Evolutionary conservation across 2,329 filamentous ascomycete genomes (phyloP).

Genomic region (Penicillium sp.): DNA sequence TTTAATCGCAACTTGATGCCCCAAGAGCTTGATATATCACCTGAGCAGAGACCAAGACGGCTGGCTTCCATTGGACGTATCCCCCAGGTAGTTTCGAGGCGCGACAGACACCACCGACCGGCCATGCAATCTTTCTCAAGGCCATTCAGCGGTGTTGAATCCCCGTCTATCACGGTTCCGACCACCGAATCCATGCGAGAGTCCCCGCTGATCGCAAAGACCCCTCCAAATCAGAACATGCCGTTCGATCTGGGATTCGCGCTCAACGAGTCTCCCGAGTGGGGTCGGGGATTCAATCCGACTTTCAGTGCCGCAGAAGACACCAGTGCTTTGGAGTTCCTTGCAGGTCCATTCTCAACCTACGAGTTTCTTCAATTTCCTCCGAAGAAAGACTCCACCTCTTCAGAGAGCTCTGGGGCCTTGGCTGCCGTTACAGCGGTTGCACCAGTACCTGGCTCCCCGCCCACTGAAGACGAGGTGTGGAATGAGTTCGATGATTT

Average conservation of each 20-base stretch:
- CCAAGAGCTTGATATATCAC: constrained; percentile 16
- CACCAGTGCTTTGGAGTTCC: constrained; percentile 33
- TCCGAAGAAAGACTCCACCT: constrained; percentile 70
- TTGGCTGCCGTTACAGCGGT: constrained; percentile 67
- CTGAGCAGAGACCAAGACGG: constrained; percentile 58
- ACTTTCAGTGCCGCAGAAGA: constrained; percentile 37
- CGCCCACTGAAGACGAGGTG: constrained; percentile 77
- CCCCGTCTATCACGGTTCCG: constrained; percentile 43
- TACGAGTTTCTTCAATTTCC: constrained; percentile 75
- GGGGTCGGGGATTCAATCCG: constrained; percentile 31
- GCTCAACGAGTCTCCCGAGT: constrained; percentile 26
- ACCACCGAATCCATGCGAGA: constrained; percentile 25
- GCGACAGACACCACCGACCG: constrained; percentile 63
- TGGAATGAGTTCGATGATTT: constrained; percentile 95
- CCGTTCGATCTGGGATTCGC: constrained; percentile 8
- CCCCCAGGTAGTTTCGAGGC: constrained; percentile 73
- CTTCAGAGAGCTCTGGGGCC: constrained; percentile 65
- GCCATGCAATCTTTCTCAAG: constrained; percentile 82
- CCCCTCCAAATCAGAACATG: constrained; percentile 2
- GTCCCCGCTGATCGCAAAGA: constrained; percentile 23
- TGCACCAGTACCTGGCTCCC: constrained; percentile 62
- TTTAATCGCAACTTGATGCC: constrained; percentile 32
- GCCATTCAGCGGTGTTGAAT: constrained; percentile 64
- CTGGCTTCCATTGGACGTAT: constrained; percentile 83
- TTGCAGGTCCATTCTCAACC: constrained; percentile 41